Evolutionary conservation across 1,139 yeast genomes (phyloP), one percentile per base, ranked within the genome.

Genomic region (Zygosaccharomyces sapae): DNA sequence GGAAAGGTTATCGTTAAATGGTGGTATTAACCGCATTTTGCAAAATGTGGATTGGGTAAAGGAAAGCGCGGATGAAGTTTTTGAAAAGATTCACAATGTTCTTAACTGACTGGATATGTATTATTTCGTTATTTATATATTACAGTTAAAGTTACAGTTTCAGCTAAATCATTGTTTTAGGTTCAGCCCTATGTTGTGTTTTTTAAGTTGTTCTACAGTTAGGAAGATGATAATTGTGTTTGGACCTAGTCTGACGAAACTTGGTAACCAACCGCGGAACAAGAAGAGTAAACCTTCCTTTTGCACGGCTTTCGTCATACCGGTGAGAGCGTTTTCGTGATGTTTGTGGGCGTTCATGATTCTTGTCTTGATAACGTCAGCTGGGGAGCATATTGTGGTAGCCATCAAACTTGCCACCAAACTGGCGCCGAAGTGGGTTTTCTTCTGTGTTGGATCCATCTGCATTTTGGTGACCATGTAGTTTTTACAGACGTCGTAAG

Each of bases 201-300:
- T 77, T 66, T 86, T 79, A 57, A 86, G 73, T 66, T 86, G 90
- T 65, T 86, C 95, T 53, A 86, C 75, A 1, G 82, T 94, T 55
- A 87, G 69, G 68, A 88, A 87, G 1, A 95, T 88, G 30, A 88
- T 80, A 53, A 88, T 86, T 0, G 96, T 88, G 59, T 87, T 95
- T 27, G 96, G 96, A 0, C 95, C 96, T 53, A 88, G 73, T 63
- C 96, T 79, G 8, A 87, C 78, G 64, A 88, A 88, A 25, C 94
- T 81, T 29, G 96, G 96, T 38, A 85, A 70, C 96, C 96, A 88
- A 22, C 96, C 96, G 67, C 95, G 75, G 66, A 87, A 87, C 81
- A 86, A 80, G 68, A 87, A 87, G 1, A 81, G 77, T 9, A 78
- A 71, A 22, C 95, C 95, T 67, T 87, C 96, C 20, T 64, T 70